Base-by-base conservation (phyloP, 495 filamentous ascomycete species). In the Acidomyces sp. region DNA sequence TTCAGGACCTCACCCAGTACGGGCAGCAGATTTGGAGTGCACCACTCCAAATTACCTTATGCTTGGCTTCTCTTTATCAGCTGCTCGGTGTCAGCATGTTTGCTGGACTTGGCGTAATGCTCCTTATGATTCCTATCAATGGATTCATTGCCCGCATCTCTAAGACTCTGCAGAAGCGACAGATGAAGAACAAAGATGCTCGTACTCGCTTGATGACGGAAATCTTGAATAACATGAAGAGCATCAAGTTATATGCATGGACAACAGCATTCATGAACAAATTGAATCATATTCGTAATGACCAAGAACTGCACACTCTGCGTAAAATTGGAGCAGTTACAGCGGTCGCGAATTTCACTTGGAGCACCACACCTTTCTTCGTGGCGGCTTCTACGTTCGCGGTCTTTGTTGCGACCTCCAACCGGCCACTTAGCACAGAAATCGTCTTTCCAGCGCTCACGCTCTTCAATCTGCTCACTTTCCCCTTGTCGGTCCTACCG, bases 131-230 rank as follows among this genome's bases (percentile, higher is more conserved):
- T 48, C 92, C 92, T 12, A 63, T 96, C 51, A 96, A 99, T 58
- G 92, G 92, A 34, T 61, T 88, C 37, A 92, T 96, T 59, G 92
- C 92, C 12, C 71, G 77, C 40, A 63, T 92, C 49, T 93, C 94
- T 85, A 96, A 95, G 63, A 85, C 66, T 17, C 64, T 99, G 35
- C 92, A 96, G 57, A 93, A 94, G 58, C 62, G 72, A 43, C 92
- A 99, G 63, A 99, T 99, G 92, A 93, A 88, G 66, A 96, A 96
- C 62, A 99, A 99, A 62, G 92, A 99, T 53, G 73, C 86, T 6
- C 76, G 92, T 46, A 93, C 90, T 19, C 69, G 88, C 24, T 60
- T 99, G 39, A 93, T 95, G 71, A 90, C 92, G 4, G 92, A 99
- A 64, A 96, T 99, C 45, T 64, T 96, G 54, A 96, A 96, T 69